Evolutionary conservation across 352 stramenopile species (phyloP).

Genomic region (Sclerospora graminicola): DNA sequence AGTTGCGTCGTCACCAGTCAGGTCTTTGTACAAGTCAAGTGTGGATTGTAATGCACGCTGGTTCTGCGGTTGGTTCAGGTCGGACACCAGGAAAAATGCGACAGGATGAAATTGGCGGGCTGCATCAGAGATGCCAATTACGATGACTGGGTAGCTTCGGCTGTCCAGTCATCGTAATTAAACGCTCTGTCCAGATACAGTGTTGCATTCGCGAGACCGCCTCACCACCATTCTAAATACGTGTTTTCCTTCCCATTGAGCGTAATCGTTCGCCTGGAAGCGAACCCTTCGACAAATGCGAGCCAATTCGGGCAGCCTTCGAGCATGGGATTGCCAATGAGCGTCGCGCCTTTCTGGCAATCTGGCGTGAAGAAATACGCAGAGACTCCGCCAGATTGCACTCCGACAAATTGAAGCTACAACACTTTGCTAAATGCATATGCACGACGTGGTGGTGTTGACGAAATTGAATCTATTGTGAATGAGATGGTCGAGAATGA

Average conservation of each 20-base stretch:
- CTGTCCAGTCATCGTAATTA: no score
- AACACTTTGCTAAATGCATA: constrained; percentile 41
- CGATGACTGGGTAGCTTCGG: no score
- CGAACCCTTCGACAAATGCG: constrained; percentile 58
- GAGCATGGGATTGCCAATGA: constrained; percentile 59
- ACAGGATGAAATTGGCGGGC: no score
- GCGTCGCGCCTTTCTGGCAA: constrained; percentile 41
- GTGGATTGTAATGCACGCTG: no score
- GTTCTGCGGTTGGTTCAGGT: no score
- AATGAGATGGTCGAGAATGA: constrained; percentile 26
- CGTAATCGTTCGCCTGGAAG: constrained; percentile 30
- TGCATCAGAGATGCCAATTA: no score
- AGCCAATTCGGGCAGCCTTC: constrained; percentile 53
- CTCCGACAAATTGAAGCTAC: constrained; percentile 23
- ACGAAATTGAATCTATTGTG: constrained; percentile 21
- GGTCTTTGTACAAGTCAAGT: no score
- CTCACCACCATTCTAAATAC: constrained; percentile 68
- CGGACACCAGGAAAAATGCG: no score
- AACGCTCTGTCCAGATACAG: no score
- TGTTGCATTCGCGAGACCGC: constrained; percentile 41
- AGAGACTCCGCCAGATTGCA: constrained; percentile 6
- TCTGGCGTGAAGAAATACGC: constrained; percentile 30
- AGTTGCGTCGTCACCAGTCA: no score
- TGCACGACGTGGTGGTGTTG: constrained; percentile 19
- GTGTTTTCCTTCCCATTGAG: constrained; percentile 21